Evolutionary conservation across 1,284 basidiomycete genomes (phyloP).

Genomic region (Marasmius oreades): DNA sequence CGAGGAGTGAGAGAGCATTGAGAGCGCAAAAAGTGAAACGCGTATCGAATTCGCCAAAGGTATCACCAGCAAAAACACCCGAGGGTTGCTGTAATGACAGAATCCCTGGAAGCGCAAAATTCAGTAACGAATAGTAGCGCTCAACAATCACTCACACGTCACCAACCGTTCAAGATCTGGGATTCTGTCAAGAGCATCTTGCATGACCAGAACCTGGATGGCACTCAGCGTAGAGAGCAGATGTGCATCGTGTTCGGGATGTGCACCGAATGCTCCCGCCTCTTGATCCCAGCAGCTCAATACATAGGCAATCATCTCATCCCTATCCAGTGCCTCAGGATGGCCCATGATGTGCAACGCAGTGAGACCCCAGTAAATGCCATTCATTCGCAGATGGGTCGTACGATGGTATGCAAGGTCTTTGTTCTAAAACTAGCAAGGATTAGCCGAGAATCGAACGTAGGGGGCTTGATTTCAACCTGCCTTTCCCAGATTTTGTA

Average conservation of each 20-base stretch:
- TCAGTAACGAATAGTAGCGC: neutral
- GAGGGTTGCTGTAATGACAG: constrained; percentile 79
- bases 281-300: constrained; percentile 93
- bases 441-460: neutral
- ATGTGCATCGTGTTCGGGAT: constrained; percentile 93
- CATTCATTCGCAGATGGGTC: constrained; percentile 92
- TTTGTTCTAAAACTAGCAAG: constrained; percentile 51
- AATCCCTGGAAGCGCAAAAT: constrained; percentile 54
- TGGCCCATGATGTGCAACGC: constrained; percentile 81
- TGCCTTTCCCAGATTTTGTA: constrained; percentile 71
- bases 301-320: constrained; percentile 88
- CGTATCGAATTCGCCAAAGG: constrained; percentile 89
- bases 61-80: constrained; percentile 89
- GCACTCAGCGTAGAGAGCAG: constrained; percentile 85
- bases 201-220: constrained; percentile 88
- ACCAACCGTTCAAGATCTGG: constrained; percentile 64
- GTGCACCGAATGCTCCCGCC: constrained; percentile 86
- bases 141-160: constrained; percentile 54
- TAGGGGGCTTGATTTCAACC: constrained; percentile 9
- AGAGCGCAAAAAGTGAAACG: constrained; percentile 90
- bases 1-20: constrained; percentile 79
- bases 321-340: constrained; percentile 73
- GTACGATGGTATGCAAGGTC: constrained; percentile 92
- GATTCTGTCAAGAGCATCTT: constrained; percentile 77
- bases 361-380: constrained; percentile 94